These are phyloP conservation scores for Auriscalpium microsporum DNA, from an alignment of 768 basidiomycete species.

Conservation along the genomic window DNA sequence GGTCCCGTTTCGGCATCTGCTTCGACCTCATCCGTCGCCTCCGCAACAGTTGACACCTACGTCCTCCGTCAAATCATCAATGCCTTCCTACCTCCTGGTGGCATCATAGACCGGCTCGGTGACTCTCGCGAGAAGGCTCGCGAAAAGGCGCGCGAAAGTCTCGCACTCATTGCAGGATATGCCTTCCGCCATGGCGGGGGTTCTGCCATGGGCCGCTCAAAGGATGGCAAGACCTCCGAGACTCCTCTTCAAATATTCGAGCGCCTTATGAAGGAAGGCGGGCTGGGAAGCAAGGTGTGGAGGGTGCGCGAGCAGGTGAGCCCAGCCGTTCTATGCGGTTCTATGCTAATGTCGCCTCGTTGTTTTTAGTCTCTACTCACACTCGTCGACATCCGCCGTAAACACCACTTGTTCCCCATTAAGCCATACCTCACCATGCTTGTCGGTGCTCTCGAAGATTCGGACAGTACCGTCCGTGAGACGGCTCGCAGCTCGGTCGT, in stretches of 20 bases:
- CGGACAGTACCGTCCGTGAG: constrained; percentile 83
- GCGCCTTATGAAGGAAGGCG: constrained; percentile 59
- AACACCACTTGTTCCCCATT: constrained; percentile 68
- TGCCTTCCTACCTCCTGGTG: constrained; percentile 67
- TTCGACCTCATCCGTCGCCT: constrained; percentile 39
- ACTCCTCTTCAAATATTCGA: constrained; percentile 66
- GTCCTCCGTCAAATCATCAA: constrained; percentile 59
- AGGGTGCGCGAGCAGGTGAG: constrained; percentile 81
- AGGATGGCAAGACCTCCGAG: constrained; percentile 55
- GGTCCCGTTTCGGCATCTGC: constrained; percentile 35
- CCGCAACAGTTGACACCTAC: constrained; percentile 41
- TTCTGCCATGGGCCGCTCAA: constrained; percentile 35
- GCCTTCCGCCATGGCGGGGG: constrained; percentile 53
- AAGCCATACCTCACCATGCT: constrained; percentile 71
- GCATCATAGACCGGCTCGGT: constrained; percentile 75
- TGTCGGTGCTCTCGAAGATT: constrained; percentile 83
- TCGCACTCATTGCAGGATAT: constrained; percentile 67
- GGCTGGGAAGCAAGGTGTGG: constrained; percentile 75
- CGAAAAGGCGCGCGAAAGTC: constrained; percentile 63
- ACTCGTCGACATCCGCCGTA: constrained; percentile 65
- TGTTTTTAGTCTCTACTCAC: constrained; percentile 42
- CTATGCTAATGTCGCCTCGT: constrained; percentile 23
- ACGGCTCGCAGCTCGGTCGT: constrained; percentile 75
- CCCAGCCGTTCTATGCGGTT: constrained; percentile 2
- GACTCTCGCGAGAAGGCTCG: constrained; percentile 66